Percentiles rank a stretch among this genome's conserved stretches.
Conservation (phyloP, 1,284 basidiomycete species). For the Puccinia brachypodii region DNA sequence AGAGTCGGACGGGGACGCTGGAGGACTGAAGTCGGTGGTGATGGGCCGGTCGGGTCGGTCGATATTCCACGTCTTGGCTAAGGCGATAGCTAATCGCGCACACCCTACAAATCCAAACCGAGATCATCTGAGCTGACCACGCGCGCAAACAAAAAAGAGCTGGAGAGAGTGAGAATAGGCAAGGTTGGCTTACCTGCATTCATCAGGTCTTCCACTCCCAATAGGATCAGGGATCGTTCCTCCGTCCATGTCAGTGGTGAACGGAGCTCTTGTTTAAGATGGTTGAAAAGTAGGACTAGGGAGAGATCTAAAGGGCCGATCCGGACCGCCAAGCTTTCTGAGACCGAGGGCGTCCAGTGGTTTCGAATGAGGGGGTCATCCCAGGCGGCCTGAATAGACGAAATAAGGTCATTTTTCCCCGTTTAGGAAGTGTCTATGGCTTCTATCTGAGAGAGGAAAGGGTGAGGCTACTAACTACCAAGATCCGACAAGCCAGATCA, state of each 20-base stretch:
- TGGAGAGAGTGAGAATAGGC: background rate
- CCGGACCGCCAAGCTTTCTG: background rate
- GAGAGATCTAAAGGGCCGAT: slow-evolving; percentile 27
- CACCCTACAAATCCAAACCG: background rate
- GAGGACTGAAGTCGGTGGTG: background rate
- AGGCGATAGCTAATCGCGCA: background rate
- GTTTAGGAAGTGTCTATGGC: background rate
- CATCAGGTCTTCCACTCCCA: background rate
- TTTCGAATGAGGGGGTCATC: slow-evolving; percentile 5
- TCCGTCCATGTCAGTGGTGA: background rate
- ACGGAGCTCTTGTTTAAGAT: background rate
- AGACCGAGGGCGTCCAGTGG: background rate
- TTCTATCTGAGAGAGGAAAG: background rate
- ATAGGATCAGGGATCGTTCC: background rate
- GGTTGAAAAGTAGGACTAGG: slow-evolving; percentile 21
- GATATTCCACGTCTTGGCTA: background rate
- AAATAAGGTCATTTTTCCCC: background rate
- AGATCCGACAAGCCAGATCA: slow-evolving; percentile 78
- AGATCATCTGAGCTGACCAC: background rate
- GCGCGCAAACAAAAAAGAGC: background rate
- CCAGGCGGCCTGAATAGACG: background rate
- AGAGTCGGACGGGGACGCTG: background rate
- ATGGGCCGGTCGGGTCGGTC: background rate
- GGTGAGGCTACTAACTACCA: slow-evolving; percentile 63
- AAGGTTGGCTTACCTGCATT: slow-evolving; percentile 7